These are phyloP conservation scores for Stachybotrys elegans DNA, from an alignment of 2,329 filamentous ascomycete species.

Conservation along the genomic window DNA sequence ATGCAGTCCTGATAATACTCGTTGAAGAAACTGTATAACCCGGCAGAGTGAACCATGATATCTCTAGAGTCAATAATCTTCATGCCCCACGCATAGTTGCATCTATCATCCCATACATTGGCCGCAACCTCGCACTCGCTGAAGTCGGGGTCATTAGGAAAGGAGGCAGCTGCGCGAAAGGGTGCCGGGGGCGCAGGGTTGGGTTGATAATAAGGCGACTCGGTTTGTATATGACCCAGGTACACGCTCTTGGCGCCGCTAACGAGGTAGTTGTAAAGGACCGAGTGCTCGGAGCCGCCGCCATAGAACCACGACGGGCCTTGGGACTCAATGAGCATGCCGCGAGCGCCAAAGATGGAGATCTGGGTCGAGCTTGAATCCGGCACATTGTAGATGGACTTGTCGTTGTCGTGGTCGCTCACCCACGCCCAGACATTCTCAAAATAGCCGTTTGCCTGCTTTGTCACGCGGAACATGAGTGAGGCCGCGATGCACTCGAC, in stretches of 20 bases:
- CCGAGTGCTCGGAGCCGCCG: constrained; percentile 44
- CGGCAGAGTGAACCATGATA: constrained; percentile 46
- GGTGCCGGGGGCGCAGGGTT: constrained; percentile 40
- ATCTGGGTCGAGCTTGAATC: constrained; percentile 3
- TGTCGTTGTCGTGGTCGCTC: constrained; percentile 45
- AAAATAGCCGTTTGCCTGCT: constrained; percentile 40
- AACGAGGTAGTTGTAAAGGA: constrained; percentile 48
- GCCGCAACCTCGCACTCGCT: constrained; percentile 22
- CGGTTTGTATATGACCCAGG: constrained; percentile 47
- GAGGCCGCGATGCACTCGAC: constrained; percentile 37
- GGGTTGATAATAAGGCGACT: constrained; percentile 53
- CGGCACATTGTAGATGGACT: constrained; percentile 10
- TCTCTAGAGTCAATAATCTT: constrained; percentile 42
- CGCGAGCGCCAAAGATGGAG: constrained; percentile 36
- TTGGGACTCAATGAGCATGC: constrained; percentile 34
- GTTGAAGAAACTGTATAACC: constrained; percentile 55
- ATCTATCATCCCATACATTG: constrained; percentile 8
- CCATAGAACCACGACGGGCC: constrained; percentile 34
- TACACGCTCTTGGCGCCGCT: constrained; percentile 42
- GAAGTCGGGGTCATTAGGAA: constrained; percentile 10
- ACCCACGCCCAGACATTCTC: constrained; percentile 46
- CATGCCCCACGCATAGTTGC: constrained; percentile 41
- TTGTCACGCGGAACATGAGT: constrained; percentile 37
- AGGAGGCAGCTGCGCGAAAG: constrained; percentile 24
- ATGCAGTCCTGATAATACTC: constrained; percentile 49